Evolutionary conservation across 1,284 basidiomycete genomes (phyloP), one percentile per base, ranked within the genome.

Genomic region (Austroboletus niveus): DNA sequence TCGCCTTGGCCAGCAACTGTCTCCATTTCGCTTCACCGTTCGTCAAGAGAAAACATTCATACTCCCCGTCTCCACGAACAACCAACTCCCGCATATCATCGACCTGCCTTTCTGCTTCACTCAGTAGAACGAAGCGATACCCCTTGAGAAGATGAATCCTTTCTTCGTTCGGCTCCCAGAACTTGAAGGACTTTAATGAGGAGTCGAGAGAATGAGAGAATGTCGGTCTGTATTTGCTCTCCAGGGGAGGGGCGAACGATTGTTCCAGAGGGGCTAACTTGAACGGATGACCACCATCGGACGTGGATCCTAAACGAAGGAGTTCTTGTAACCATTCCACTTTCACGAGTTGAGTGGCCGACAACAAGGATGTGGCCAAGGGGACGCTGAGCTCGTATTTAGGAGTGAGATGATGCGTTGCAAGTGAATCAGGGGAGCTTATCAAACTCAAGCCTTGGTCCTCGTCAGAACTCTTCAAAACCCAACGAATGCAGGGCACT

Each of bases 101-200:
- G 0, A 75, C 61, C 44, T 80, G 75, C n/a, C 76, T 68, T 1
- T 73, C 73, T 47, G 75, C 78, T 56, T 84, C 83, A 1, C 76
- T 76, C 1, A 84, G 69, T 49, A 83, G 81, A 5, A 89, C 60
- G 57, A 88, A 85, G 9, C 81, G 72, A 55, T 73, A 76, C 0
- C 66, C 65, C 7, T 68, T 63, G 22, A 89, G 73, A 56, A 89
- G 70, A 42, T 74, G 72, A 10, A 78, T 55, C 12, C 87, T 75
- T 50, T 74, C 79, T 60, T 84, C 82, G 51, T 82, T 82, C 0
- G 81, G 80, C 53, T 83, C 78, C 87, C 87, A 89, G 3, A 78
- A 66, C 20, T 72, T 75, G 60, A 78, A 71, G 1, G 67, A 71
- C 62, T 82, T 82, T 38, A 84, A 71, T 2, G 71, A 57, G 0